phyloP scores from a whole-genome alignment of 129 eudicot species.

The sunflower (Helianthus annuus) region HanXRQr2.0-SUNRISE NC_035439.2:90471389-90471888 shows the following conservation, averaged over 20 bases:
- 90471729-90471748: constrained; percentile 37
- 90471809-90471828: constrained; percentile 33
- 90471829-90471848: constrained; percentile 28
- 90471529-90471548: constrained; percentile 28
- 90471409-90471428: constrained; percentile 33
- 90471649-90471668: constrained; percentile 12
- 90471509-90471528: constrained; percentile 28
- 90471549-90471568: constrained; percentile 47
- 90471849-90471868: constrained; percentile 33
- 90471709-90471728: constrained; percentile 35
- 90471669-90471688: constrained; percentile 15
- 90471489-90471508: constrained; percentile 33
- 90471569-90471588: constrained; percentile 43
- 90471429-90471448: constrained; percentile 34
- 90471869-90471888: not conserved
- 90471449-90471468: constrained; percentile 29
- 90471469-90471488: constrained; percentile 16
- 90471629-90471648: constrained; percentile 21
- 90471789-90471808: too few species aligned
- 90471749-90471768: constrained; percentile 23
- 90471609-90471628: constrained; percentile 30
- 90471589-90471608: constrained; percentile 32
- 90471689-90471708: constrained; percentile 24
- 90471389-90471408: constrained; percentile 3
- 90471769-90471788: not conserved